These are phyloP conservation scores for Colletotrichum lindemuthianum DNA, from an alignment of 2,329 filamentous ascomycete species.

Conservation along the genomic window DNA sequence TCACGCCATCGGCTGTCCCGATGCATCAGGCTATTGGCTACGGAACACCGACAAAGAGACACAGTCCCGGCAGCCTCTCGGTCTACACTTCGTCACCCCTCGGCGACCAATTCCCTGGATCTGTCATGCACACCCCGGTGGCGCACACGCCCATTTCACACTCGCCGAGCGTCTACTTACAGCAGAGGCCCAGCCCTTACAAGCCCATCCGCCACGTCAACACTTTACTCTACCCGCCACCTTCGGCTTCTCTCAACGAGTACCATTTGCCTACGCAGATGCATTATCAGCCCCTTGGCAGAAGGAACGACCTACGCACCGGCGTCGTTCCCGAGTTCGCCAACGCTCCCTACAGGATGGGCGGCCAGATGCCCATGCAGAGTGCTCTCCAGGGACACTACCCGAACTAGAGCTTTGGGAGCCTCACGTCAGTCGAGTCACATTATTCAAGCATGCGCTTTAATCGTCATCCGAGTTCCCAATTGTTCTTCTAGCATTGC, in stretches of 20 bases:
- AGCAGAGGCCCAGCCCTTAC: constrained; percentile 91
- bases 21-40: constrained; percentile 50
- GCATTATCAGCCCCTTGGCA: constrained; percentile 83
- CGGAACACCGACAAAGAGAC: constrained; percentile 63
- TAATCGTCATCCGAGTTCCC: constrained; percentile 3
- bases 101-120: constrained; percentile 67
- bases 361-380: constrained; percentile 32
- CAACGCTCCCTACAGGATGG: constrained; percentile 25
- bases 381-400: constrained; percentile 45
- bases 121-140: constrained; percentile 66
- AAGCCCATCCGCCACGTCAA: constrained; percentile 90
- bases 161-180: constrained; percentile 88
- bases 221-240: constrained; percentile 88
- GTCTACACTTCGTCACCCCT: constrained; percentile 75
- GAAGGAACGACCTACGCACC: constrained; percentile 72
- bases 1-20: constrained; percentile 31
- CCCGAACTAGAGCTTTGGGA: constrained; percentile 46
- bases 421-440: not conserved
- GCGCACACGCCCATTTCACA: constrained; percentile 74
- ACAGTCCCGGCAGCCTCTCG: constrained; percentile 61
- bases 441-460: not conserved
- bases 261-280: constrained; percentile 78
- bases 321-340: constrained; percentile 75
- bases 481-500: constrained; percentile 31
- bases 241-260: constrained; percentile 80